Evolutionary conservation across 768 basidiomycete genomes (phyloP).

Genomic region (Tulasnella calospora): DNA sequence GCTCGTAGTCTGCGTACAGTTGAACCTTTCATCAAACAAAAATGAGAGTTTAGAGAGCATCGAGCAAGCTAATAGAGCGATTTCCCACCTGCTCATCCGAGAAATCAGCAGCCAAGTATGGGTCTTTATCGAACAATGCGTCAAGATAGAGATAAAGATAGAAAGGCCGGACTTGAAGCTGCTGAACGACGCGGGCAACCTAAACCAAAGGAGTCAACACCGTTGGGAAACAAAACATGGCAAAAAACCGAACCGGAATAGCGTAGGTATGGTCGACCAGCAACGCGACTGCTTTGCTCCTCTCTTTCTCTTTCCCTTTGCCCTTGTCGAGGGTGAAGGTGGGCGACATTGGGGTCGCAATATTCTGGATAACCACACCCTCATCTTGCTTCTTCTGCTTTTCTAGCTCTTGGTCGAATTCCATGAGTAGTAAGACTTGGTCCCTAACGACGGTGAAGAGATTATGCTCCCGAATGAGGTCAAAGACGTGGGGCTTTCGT

Average conservation of each 20-base stretch:
- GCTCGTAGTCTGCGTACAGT: slow-evolving; percentile 85
- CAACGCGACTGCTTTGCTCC: slow-evolving; percentile 61
- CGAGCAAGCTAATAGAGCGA: not conserved
- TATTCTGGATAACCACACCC: slow-evolving; percentile 30
- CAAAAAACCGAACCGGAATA: slow-evolving; percentile 67
- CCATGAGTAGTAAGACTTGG: slow-evolving; percentile 84
- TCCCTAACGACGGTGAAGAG: slow-evolving; percentile 93
- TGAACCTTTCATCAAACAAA: slow-evolving; percentile 52
- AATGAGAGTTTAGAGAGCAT: slow-evolving; percentile 7
- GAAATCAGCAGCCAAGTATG: slow-evolving; percentile 71
- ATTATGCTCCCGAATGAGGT: slow-evolving; percentile 88
- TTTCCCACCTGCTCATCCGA: slow-evolving; percentile 72
- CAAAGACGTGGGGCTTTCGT: slow-evolving; percentile 83
- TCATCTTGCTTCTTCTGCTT: slow-evolving; percentile 48
- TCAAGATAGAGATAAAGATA: slow-evolving; percentile 94
- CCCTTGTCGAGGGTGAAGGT: slow-evolving; percentile 25
- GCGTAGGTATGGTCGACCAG: slow-evolving; percentile 94
- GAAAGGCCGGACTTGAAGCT: slow-evolving; percentile 66
- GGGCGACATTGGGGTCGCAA: not conserved
- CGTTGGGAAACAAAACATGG: not conserved
- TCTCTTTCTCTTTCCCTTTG: slow-evolving; percentile 26
- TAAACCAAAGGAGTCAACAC: slow-evolving; percentile 36
- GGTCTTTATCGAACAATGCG: slow-evolving; percentile 80
- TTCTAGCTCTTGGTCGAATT: slow-evolving; percentile 87
- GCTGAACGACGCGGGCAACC: slow-evolving; percentile 84